Base-by-base conservation (phyloP, 257 asterid genomes). In the Dorcoceras hygrometricum region DNA sequence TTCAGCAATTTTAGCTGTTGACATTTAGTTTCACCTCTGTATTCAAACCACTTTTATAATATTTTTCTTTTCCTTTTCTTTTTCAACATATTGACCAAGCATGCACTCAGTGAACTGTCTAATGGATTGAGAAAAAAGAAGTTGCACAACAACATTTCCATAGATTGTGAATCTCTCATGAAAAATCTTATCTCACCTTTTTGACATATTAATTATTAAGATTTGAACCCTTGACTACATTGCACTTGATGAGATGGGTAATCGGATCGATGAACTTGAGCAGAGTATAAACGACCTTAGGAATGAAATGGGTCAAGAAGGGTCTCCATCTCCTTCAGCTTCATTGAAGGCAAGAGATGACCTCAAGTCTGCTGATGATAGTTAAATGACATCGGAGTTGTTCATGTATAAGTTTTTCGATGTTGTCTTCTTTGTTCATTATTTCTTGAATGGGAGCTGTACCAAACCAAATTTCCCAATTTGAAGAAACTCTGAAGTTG, bases 211-310 rank as follows among this genome's bases (percentile, higher is more conserved):
- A 19, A n/a, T 0, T 68, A 39, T 71, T 39, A 27, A 65, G 24
- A 31, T 65, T 62, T 26, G 26, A 59, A 66, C 79, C 85, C 85
- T 89, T 83, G 71, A 84, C 86, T 27, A 56, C 67, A 29, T 59
- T 73, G 58, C 82, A 91, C 95, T 91, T 70, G 96, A 91, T 79
- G 97, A 91, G 80, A 91, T 91, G 97, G 96, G 96, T 19, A 83
- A 79, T 75, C 88, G 94, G 32, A 86, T 91, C 23, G 96, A 90
- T 68, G 96, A 90, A 70, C 43, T 90, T 85, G 96, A 90, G 79
- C 96, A 86, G 76, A 90, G 97, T 86, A 91, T 91, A 73, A 91
- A 91, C 4, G 97, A 91, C 76, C 95, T 88, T 29, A 83, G 95
- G 57, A 62, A 85, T 34, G 96, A 86, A 80, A 88, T 91, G 89